These are phyloP conservation scores for Phialophora verrucosa DNA, from an alignment of 2,329 filamentous ascomycete species.

Conservation along the genomic window DNA sequence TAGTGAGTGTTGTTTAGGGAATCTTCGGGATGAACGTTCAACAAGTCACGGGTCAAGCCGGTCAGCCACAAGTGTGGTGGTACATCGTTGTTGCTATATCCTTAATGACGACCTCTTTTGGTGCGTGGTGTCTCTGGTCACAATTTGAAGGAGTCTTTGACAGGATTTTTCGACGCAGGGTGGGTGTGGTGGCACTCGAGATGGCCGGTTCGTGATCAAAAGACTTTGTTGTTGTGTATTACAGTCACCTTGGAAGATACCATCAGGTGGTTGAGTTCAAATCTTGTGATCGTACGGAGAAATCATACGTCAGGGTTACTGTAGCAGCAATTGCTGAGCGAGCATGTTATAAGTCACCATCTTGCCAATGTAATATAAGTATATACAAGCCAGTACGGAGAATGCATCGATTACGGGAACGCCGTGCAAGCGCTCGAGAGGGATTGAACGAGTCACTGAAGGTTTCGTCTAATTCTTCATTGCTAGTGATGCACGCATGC, in stretches of 20 bases:
- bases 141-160: neutral
- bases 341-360: neutral
- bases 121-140: slow-evolving; percentile 1
- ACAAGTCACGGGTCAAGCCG: slow-evolving; percentile 1
- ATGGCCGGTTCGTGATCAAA: neutral
- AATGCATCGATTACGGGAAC: too few species aligned
- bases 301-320: neutral
- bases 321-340: neutral
- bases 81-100: neutral
- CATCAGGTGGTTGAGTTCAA: neutral
- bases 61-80: neutral
- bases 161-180: neutral
- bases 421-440: neutral
- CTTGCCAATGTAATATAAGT: neutral
- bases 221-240: neutral
- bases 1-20: neutral
- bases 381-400: neutral
- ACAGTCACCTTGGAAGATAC: neutral
- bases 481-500: neutral
- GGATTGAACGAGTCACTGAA: neutral
- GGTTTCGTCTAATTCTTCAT: neutral
- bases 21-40: slow-evolving; percentile 3
- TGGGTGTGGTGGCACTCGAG: neutral
- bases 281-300: neutral
- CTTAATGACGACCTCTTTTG: neutral